A percentile compares a stretch with the other conserved stretches of the same genome.
phyloP scores from a whole-genome alignment of 805 yeast species.

The Hanseniaspora nectarophila region DNA sequence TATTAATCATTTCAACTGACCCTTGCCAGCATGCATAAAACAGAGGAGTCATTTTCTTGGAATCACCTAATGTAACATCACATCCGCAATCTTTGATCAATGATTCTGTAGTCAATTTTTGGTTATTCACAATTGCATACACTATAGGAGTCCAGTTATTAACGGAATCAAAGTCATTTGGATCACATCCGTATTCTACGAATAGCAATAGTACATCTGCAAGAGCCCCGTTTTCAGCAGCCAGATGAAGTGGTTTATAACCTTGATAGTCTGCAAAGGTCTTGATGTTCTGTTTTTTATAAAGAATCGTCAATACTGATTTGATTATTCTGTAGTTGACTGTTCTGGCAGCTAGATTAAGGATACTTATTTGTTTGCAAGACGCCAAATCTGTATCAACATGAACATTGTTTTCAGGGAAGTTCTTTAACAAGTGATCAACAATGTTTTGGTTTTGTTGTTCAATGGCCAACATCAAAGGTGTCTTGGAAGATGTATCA shows the following conservation, averaged over 20 bases:
- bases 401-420: constrained; percentile 36
- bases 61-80: constrained; percentile 54
- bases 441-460: constrained; percentile 49
- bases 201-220: constrained; percentile 54
- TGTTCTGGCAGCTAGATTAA: constrained; percentile 77
- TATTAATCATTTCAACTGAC: constrained; percentile 66
- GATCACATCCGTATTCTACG: constrained; percentile 58
- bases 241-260: constrained; percentile 73
- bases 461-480: constrained; percentile 67
- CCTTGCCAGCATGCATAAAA: constrained; percentile 94
- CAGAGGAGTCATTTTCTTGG: constrained; percentile 65
- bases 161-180: constrained; percentile 69
- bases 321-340: constrained; percentile 66
- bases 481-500: constrained; percentile 71
- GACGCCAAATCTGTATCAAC: constrained; percentile 45
- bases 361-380: constrained; percentile 34
- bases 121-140: constrained; percentile 82
- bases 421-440: constrained; percentile 34
- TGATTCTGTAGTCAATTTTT: constrained; percentile 53
- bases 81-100: constrained; percentile 61
- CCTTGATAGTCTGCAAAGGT: constrained; percentile 68
- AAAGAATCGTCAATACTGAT: constrained; percentile 38
- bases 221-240: constrained; percentile 69
- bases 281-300: constrained; percentile 14
- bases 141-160: constrained; percentile 91